Percentiles rank a stretch among this genome's conserved stretches.
Conservation (phyloP, 2,329 filamentous ascomycete genomes). For the Samsoniella hepiali region DNA sequence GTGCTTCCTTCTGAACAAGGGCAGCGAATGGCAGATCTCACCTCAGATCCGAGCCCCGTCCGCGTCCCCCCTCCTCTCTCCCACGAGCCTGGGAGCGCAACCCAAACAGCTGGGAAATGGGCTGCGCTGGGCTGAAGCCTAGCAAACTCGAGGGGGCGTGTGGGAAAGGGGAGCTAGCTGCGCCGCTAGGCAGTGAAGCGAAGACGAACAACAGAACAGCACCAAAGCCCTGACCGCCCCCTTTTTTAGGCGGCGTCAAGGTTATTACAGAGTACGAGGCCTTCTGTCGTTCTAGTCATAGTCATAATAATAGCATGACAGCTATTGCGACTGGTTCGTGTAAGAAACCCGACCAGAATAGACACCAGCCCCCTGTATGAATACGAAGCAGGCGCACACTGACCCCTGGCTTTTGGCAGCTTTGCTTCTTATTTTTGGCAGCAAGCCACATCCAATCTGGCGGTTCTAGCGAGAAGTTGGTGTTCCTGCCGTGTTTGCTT, state of each 20-base stretch:
- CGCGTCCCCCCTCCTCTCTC: background rate
- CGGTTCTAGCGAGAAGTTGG: background rate
- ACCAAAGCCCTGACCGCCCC: background rate
- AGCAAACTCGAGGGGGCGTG: background rate
- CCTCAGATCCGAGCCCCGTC: constrained; percentile 15
- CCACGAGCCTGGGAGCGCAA: background rate
- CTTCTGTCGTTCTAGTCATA: background rate
- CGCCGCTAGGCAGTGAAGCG: background rate
- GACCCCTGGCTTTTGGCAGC: background rate
- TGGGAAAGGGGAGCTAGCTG: background rate
- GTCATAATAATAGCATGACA: background rate
- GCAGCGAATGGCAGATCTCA: constrained; percentile 14
- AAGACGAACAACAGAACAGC: background rate
- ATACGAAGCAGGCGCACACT: background rate
- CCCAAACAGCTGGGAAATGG: constrained; percentile 14
- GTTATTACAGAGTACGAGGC: background rate
- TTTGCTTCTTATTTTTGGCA: constrained; percentile 7
- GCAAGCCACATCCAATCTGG: constrained; percentile 5
- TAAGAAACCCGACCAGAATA: background rate
- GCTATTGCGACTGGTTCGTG: background rate
- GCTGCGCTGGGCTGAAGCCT: constrained; percentile 9
- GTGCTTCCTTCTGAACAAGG: background rate
- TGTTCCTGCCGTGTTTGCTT: background rate
- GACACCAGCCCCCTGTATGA: background rate
- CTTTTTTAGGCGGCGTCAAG: background rate